Conservation (phyloP, 371 early-diverging fungal species). For the Apophysomyces trapeziformis region DNA sequence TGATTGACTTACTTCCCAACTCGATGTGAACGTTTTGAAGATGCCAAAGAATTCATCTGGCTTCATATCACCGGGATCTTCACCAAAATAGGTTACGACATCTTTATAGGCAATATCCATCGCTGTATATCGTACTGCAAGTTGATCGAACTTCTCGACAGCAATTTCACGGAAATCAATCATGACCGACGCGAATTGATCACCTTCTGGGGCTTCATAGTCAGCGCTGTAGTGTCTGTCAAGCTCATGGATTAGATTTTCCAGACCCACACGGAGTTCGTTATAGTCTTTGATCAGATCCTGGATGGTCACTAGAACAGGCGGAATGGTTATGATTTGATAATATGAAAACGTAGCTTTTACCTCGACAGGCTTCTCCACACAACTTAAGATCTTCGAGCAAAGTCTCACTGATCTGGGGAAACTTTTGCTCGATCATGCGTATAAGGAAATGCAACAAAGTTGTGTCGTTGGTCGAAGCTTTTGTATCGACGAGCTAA, state of each 20-base stretch:
- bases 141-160: constrained; percentile 49
- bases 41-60: constrained; percentile 92
- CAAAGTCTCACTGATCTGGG: constrained; percentile 58
- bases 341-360: background rate
- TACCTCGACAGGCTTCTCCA: constrained; percentile 82
- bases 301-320: constrained; percentile 52
- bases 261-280: constrained; percentile 57
- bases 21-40: constrained; percentile 80
- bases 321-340: constrained; percentile 8
- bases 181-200: constrained; percentile 50
- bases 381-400: constrained; percentile 71
- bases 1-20: constrained; percentile 60
- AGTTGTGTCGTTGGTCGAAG: constrained; percentile 69
- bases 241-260: constrained; percentile 55
- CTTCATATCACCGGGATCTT: constrained; percentile 77
- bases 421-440: constrained; percentile 71
- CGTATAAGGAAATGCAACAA: constrained; percentile 80
- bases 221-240: constrained; percentile 51
- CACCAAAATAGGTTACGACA: constrained; percentile 78
- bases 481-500: constrained; percentile 83
- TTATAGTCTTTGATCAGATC: constrained; percentile 63
- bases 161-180: constrained; percentile 56
- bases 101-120: constrained; percentile 74
- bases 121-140: constrained; percentile 54
- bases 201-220: constrained; percentile 42